Conservation (phyloP, 257 asterid species). For the Lycium barbarum region DNA sequence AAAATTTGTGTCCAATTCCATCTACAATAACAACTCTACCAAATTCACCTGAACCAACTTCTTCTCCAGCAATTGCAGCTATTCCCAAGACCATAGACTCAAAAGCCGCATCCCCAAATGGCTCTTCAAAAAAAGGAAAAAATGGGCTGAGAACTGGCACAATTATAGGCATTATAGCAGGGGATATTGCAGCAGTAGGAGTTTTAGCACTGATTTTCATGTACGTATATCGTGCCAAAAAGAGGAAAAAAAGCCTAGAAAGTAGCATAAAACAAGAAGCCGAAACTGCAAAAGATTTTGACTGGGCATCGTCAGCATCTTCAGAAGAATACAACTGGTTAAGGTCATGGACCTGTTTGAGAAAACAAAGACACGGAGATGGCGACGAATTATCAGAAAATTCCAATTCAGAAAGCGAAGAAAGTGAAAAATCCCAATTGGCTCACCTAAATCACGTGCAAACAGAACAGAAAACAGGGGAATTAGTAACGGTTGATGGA, state of each 20-base stretch:
- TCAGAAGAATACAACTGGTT: constrained; percentile 75
- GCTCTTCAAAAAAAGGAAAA: constrained; percentile 22
- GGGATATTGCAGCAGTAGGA: constrained; percentile 72
- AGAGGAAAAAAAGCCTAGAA: constrained; percentile 49
- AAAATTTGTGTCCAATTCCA: constrained; percentile 62
- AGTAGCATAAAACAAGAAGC: constrained; percentile 46
- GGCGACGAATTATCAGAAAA: constrained; percentile 53
- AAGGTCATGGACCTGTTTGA: constrained; percentile 74
- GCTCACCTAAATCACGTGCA: constrained; percentile 31
- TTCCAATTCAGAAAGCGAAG: constrained; percentile 47
- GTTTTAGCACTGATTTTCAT: constrained; percentile 51
- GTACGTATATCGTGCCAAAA: constrained; percentile 53
- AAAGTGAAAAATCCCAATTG: constrained; percentile 20
- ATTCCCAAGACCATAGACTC: constrained; percentile 69
- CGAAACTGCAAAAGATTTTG: constrained; percentile 59
- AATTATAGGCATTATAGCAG: constrained; percentile 73
- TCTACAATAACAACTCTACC: constrained; percentile 56
- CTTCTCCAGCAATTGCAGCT: constrained; percentile 96
- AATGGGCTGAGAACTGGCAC: constrained; percentile 55
- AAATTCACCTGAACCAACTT: constrained; percentile 53
- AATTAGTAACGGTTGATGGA: constrained; percentile 81
- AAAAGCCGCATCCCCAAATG: constrained; percentile 38
- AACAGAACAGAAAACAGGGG: constrained; percentile 65
- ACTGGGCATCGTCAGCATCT: constrained; percentile 78
- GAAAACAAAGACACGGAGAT: constrained; percentile 51